These are phyloP conservation scores for Backusella liffmaniae DNA, from an alignment of 192 early-diverging fungal genomes.

Conservation along the genomic window DNA sequence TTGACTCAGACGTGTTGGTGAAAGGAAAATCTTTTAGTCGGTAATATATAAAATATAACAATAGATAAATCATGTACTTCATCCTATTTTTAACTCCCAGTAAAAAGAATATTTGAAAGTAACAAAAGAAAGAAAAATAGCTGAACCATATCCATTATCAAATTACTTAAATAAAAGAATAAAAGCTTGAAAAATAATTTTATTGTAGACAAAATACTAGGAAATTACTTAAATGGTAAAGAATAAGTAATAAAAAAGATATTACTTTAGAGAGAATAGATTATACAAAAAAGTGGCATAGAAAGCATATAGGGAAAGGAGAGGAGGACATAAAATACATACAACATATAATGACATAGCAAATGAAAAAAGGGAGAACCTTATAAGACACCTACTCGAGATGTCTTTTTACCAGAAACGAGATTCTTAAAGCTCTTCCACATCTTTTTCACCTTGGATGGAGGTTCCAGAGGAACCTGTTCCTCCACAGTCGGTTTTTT, in stretches of 20 bases:
- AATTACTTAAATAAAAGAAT: background rate
- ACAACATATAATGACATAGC: background rate
- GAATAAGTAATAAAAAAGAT: background rate
- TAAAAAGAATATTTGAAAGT: background rate
- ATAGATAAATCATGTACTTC: background rate
- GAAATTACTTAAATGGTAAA: background rate
- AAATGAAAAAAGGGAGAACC: background rate
- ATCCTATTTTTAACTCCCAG: background rate
- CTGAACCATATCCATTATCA: background rate
- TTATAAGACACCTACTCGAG: constrained; percentile 25
- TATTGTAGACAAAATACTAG: background rate
- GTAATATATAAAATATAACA: background rate
- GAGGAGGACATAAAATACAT: constrained; percentile 4
- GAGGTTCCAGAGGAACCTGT: background rate
- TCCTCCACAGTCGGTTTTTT: background rate
- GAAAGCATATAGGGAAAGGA: background rate
- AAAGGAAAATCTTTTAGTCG: too few species aligned
- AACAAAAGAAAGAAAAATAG: too few species aligned
- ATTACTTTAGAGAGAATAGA: background rate
- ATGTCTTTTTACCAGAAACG: constrained; percentile 26
- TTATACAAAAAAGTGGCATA: constrained; percentile 4
- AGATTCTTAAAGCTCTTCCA: constrained; percentile 30
- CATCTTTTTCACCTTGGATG: constrained; percentile 16
- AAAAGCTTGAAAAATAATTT: background rate
- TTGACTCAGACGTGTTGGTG: background rate